These are phyloP conservation scores for Plenodomus biglobosus DNA, from an alignment of 2,329 filamentous ascomycete genomes.

Conservation along the genomic window DNA sequence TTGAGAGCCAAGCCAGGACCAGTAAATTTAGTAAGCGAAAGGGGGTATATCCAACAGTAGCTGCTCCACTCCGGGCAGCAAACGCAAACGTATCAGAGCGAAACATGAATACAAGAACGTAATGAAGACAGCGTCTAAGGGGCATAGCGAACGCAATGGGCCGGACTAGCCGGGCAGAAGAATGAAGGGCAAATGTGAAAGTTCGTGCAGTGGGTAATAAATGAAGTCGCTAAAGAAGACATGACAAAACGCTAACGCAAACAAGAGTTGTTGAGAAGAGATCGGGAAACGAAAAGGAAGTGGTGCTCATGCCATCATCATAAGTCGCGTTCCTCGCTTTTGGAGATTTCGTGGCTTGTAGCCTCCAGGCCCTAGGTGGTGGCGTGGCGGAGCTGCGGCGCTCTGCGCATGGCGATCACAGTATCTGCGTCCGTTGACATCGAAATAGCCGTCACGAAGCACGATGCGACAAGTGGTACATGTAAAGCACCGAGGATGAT, in stretches of 20 bases:
- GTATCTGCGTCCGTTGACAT: constrained; percentile 76
- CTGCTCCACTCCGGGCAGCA: background rate
- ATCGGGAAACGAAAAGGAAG: background rate
- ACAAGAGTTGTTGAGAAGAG: background rate
- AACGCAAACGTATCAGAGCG: constrained; percentile 6
- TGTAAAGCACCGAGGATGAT: constrained; percentile 83
- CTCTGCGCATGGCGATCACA: constrained; percentile 84
- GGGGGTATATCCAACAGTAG: constrained; percentile 12
- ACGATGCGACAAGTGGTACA: constrained; percentile 76
- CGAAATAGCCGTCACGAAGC: constrained; percentile 84
- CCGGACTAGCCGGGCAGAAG: constrained; percentile 30
- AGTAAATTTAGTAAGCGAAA: constrained; percentile 8
- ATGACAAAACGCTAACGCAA: constrained; percentile 4
- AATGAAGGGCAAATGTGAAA: constrained; percentile 16
- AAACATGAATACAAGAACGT: constrained; percentile 10
- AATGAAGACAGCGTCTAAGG: constrained; percentile 10
- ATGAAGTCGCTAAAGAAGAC: constrained; percentile 14
- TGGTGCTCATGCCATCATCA: constrained; percentile 51
- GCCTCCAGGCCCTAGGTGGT: constrained; percentile 43
- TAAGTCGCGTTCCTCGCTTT: constrained; percentile 53
- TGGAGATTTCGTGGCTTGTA: constrained; percentile 47
- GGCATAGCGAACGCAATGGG: constrained; percentile 5
- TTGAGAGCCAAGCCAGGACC: constrained; percentile 12
- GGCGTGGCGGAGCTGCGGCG: constrained; percentile 47
- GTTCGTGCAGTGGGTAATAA: constrained; percentile 13